Percentiles rank a stretch among this genome's conserved stretches.
phyloP scores from a whole-genome alignment of 805 yeast species.

The Priceomyces carsonii region DNA sequence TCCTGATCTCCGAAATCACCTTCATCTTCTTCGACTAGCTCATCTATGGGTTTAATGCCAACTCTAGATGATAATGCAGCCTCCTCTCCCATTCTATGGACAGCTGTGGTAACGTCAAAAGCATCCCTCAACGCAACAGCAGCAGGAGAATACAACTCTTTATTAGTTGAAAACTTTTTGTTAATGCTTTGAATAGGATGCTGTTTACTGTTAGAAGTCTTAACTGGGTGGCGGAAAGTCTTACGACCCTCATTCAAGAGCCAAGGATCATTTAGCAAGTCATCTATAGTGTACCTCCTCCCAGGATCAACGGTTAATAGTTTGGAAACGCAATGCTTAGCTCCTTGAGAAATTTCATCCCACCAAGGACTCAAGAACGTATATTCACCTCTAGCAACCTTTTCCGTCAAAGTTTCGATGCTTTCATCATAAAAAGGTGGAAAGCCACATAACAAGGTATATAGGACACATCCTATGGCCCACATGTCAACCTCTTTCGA shows the following conservation, averaged over 20 bases:
- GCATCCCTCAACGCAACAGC: constrained; percentile 84
- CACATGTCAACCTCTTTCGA: constrained; percentile 97
- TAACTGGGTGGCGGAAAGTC: constrained; percentile 5
- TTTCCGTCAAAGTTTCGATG: constrained; percentile 70
- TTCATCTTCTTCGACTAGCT: constrained; percentile 37
- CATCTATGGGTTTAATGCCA: constrained; percentile 17
- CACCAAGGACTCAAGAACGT: constrained; percentile 84
- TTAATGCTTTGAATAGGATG: constrained; percentile 30
- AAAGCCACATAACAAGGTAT: constrained; percentile 92
- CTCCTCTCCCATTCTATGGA: constrained; percentile 78
- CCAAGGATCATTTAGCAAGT: constrained; percentile 79
- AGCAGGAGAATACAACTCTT: constrained; percentile 61
- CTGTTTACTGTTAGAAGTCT: constrained; percentile 5
- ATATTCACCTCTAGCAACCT: constrained; percentile 78
- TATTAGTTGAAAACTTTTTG: constrained; percentile 24
- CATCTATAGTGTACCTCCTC: constrained; percentile 67
- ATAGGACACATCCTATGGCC: constrained; percentile 96
- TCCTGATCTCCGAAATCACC: constrained; percentile 24
- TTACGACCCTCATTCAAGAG: constrained; percentile 29
- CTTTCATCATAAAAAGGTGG: constrained; percentile 94
- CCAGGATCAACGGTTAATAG: constrained; percentile 72
- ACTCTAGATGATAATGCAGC: constrained; percentile 32
- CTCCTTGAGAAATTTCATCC: constrained; percentile 74
- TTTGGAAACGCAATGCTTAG: constrained; percentile 67
- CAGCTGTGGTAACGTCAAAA: constrained; percentile 83